Evolutionary conservation across 2,329 filamentous ascomycete species (phyloP).

Genomic region (Fusarium buharicum): DNA sequence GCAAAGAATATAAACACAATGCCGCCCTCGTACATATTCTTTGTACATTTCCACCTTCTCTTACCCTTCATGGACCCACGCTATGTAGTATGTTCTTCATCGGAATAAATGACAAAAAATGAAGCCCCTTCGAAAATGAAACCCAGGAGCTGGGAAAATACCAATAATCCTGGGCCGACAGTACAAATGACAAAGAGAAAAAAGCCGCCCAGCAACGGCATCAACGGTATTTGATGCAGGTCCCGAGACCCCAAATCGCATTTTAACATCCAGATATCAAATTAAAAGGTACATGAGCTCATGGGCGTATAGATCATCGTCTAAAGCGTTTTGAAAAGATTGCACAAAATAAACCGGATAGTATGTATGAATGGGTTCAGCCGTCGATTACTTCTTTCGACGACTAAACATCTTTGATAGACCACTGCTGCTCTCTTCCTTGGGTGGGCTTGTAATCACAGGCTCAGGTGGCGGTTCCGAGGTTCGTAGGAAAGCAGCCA

Average conservation of each 20-base stretch:
- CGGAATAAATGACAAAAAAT: background rate
- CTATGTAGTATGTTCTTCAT: constrained; percentile 1
- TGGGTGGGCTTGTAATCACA: constrained; percentile 43
- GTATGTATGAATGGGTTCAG: constrained; percentile 37
- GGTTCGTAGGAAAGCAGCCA: constrained; percentile 77
- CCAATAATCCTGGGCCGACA: constrained; percentile 15
- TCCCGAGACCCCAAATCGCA: constrained; percentile 10
- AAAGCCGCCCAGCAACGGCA: constrained; percentile 11
- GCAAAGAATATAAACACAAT: constrained; percentile 3
- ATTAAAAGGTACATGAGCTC: constrained; percentile 46
- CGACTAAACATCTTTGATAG: constrained; percentile 62
- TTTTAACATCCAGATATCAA: constrained; percentile 36
- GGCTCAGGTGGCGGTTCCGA: constrained; percentile 69
- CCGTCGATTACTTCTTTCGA: constrained; percentile 58
- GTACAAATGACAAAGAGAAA: constrained; percentile 28
- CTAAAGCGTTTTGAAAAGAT: constrained; percentile 20
- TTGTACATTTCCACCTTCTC: constrained; percentile 4
- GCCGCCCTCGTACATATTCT: constrained; percentile 2
- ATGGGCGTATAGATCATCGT: constrained; percentile 40
- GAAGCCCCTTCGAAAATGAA: constrained; percentile 8
- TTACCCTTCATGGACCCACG: background rate
- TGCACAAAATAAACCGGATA: constrained; percentile 28
- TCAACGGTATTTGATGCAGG: constrained; percentile 4
- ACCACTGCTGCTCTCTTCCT: constrained; percentile 54
- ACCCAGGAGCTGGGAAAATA: constrained; percentile 25